Percentiles rank a stretch among this genome's conserved stretches.
Conservation (phyloP, 23 red algal genomes). For the Agarophyton chilense region DNA sequence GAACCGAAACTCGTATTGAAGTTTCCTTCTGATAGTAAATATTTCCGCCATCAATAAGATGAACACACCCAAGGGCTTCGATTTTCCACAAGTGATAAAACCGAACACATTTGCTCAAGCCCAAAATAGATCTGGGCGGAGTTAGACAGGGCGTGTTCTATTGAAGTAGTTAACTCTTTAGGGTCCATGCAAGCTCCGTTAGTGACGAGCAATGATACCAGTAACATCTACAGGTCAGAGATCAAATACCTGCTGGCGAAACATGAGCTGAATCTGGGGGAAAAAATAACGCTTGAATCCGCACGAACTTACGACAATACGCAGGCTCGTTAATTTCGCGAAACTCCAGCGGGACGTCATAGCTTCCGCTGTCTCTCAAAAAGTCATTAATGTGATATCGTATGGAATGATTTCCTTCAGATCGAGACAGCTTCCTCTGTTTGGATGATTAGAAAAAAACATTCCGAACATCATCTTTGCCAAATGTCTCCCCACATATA, state of each 20-base stretch:
- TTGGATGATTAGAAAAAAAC: conserved; percentile 84
- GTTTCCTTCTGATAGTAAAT: not conserved
- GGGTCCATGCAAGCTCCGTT: not conserved
- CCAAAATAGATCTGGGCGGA: too few relatives aligned
- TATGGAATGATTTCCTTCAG: not conserved
- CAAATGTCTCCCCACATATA: conserved; percentile 86
- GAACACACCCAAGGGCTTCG: not conserved
- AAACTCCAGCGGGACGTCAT: not conserved
- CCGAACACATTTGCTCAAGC: too few relatives aligned
- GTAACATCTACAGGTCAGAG: conserved; percentile 26
- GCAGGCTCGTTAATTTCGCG: conserved; percentile 4
- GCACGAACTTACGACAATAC: conserved; percentile 10
- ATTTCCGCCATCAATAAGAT: not conserved
- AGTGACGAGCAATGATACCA: not conserved
- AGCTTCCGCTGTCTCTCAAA: not conserved
- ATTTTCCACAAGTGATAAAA: not conserved
- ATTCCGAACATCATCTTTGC: conserved; percentile 78
- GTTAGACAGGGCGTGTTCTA: not conserved
- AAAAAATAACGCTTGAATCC: conserved; percentile 23
- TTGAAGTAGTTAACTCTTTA: not conserved
- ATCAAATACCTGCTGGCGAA: not conserved
- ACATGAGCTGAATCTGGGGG: not conserved
- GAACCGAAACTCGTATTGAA: not conserved
- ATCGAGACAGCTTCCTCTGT: not conserved
- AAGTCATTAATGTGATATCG: not conserved